These are phyloP conservation scores for Pulveroboletus sp. DNA, from an alignment of 1,284 basidiomycete species.

Conservation along the genomic window DNA sequence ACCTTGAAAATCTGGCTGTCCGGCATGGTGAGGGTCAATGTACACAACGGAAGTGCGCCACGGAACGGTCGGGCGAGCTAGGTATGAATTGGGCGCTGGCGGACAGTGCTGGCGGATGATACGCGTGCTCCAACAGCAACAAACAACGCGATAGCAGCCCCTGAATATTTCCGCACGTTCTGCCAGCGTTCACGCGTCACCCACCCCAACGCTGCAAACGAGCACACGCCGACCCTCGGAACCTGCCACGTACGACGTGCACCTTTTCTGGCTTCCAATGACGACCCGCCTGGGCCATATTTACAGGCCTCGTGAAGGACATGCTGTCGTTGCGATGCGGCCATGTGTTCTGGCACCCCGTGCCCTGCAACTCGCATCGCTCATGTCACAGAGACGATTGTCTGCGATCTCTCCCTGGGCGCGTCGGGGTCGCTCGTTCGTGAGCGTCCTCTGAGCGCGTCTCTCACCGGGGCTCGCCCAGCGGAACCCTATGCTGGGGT, in stretches of 20 bases:
- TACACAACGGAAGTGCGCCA: conserved; percentile 4
- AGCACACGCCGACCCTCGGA: neutral
- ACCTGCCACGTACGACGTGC: neutral
- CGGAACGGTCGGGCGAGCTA: neutral
- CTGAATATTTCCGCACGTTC: conserved; percentile 8
- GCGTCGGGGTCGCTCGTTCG: neutral
- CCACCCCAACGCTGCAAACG: neutral
- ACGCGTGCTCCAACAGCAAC: conserved; percentile 53
- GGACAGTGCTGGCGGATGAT: conserved; percentile 14
- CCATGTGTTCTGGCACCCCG: conserved; percentile 18
- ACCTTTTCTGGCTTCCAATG: conserved; percentile 4
- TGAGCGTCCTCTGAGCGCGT: neutral
- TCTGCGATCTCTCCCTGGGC: neutral
- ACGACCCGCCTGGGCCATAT: neutral
- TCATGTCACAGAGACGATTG: neutral
- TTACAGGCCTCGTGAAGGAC: conserved; percentile 20
- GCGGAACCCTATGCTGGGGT: conserved; percentile 23
- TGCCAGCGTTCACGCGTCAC: neutral
- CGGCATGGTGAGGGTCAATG: conserved; percentile 47
- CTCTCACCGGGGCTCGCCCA: neutral
- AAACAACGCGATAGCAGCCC: conserved; percentile 41
- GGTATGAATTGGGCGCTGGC: conserved; percentile 18
- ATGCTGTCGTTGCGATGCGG: conserved; percentile 9
- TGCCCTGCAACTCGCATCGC: conserved; percentile 9
- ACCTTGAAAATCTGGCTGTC: conserved; percentile 80